Conservation (phyloP, 1,139 yeast genomes). For the Debaryomyces coudertii region DNA sequence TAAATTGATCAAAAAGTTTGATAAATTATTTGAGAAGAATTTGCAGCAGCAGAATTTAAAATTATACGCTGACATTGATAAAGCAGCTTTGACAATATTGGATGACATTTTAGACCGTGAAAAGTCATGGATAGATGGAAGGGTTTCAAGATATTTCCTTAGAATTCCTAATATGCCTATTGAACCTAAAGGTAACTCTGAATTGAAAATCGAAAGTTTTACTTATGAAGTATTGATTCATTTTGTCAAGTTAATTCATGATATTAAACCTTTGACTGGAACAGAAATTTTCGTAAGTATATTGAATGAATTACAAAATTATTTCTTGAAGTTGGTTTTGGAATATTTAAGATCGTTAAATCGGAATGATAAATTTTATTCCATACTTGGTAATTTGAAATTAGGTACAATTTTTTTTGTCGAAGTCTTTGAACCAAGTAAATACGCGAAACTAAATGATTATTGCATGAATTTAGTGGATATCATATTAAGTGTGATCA, state of each 20-base stretch:
- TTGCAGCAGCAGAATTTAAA: constrained; percentile 45
- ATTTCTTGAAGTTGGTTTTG: constrained; percentile 37
- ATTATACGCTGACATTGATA: constrained; percentile 48
- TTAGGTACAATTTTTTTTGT: constrained; percentile 45
- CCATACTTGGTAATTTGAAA: constrained; percentile 30
- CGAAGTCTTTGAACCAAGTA: constrained; percentile 45
- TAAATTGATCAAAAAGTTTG: constrained; percentile 36
- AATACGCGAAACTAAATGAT: constrained; percentile 40
- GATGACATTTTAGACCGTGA: constrained; percentile 47
- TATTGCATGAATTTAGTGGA: constrained; percentile 40
- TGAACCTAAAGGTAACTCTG: constrained; percentile 3
- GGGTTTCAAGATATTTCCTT: constrained; percentile 33
- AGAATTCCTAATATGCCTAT: constrained; percentile 14
- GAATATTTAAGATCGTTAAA: constrained; percentile 33
- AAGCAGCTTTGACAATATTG: constrained; percentile 44
- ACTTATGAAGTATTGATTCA: constrained; percentile 45
- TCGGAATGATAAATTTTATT: constrained; percentile 19
- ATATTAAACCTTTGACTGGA: constrained; percentile 47
- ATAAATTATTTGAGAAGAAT: constrained; percentile 38
- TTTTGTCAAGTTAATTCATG: constrained; percentile 46
- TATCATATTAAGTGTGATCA: constrained; percentile 35
- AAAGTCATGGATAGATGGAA: constrained; percentile 37
- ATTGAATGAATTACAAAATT: constrained; percentile 44
- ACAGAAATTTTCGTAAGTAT: constrained; percentile 39
- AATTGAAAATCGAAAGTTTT: constrained; percentile 41